A percentile compares a stretch with the other conserved stretches of the same genome.
phyloP scores from a whole-genome alignment of 176 grass and related monocot species.

The Oryza rufipogon region DNA sequence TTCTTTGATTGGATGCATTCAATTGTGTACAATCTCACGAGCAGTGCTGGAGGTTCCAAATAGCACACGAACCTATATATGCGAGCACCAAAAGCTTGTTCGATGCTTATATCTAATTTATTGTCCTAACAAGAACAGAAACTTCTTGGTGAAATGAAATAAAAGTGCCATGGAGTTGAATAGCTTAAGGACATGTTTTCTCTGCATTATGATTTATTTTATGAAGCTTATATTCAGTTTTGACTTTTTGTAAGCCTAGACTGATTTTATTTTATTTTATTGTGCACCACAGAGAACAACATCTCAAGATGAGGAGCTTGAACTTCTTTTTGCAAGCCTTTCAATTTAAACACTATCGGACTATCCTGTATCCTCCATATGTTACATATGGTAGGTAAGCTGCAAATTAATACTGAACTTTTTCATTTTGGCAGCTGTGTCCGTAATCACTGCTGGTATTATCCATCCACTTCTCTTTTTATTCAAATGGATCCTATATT shows the following conservation, averaged over 20 bases:
- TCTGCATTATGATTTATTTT: neutral
- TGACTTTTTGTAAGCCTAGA: neutral
- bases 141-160: neutral
- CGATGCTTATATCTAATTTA: neutral
- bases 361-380: neutral
- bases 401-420: neutral
- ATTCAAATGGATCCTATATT: neutral
- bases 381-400: slow-evolving; percentile 38
- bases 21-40: too few relatives aligned
- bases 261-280: neutral
- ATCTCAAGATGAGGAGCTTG: slow-evolving; percentile 80
- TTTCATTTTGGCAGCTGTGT: slow-evolving; percentile 8
- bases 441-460: neutral
- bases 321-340: slow-evolving; percentile 91
- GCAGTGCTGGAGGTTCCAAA: too few relatives aligned
- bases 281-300: slow-evolving; percentile 54
- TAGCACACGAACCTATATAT: neutral
- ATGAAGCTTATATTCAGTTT: neutral
- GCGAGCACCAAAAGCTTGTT: neutral
- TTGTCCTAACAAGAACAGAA: neutral
- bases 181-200: neutral
- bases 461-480: slow-evolving; percentile 6
- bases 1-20: too few relatives aligned
- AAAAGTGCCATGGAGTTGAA: neutral
- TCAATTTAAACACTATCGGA: slow-evolving; percentile 51